Evolutionary conservation across 257 asterid species (phyloP).

Genomic region (Asclepias syriaca): DNA sequence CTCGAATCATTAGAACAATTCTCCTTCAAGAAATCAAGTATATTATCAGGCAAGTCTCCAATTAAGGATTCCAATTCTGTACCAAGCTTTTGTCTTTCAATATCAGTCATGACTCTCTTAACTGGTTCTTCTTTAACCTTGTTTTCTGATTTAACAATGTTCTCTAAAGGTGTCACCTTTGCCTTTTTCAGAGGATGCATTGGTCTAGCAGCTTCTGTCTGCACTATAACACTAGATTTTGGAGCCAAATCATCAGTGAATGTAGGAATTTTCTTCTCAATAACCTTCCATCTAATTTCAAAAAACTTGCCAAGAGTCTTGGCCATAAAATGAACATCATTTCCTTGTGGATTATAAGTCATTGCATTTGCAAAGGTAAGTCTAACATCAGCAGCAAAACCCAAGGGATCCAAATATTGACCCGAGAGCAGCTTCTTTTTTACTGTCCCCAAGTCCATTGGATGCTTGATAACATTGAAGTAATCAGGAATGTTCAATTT

Average conservation of each 20-base stretch:
- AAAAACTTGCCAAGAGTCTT: constrained; percentile 45
- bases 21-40: constrained; percentile 59
- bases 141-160: constrained; percentile 27
- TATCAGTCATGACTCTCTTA: constrained; percentile 51
- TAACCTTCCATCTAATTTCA: constrained; percentile 69
- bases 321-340: constrained; percentile 63
- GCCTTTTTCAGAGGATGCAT: constrained; percentile 59
- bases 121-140: constrained; percentile 41
- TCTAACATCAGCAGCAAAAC: constrained; percentile 73
- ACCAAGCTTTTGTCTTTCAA: constrained; percentile 59
- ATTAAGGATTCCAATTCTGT: constrained; percentile 52
- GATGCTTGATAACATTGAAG: constrained; percentile 62
- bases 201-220: constrained; percentile 36
- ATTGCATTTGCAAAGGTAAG: constrained; percentile 70
- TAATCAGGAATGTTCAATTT: constrained; percentile 68
- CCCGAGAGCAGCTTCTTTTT: constrained; percentile 48
- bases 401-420: constrained; percentile 51
- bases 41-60: constrained; percentile 67
- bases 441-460: constrained; percentile 91
- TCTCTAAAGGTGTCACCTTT: constrained; percentile 30
- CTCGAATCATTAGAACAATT: constrained; percentile 34
- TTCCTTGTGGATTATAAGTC: constrained; percentile 66
- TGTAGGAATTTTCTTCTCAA: constrained; percentile 55
- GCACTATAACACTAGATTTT: constrained; percentile 37
- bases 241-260: constrained; percentile 33